Evolutionary conservation across 805 yeast genomes (phyloP).

Genomic region (Teunomyces funiuensis): DNA sequence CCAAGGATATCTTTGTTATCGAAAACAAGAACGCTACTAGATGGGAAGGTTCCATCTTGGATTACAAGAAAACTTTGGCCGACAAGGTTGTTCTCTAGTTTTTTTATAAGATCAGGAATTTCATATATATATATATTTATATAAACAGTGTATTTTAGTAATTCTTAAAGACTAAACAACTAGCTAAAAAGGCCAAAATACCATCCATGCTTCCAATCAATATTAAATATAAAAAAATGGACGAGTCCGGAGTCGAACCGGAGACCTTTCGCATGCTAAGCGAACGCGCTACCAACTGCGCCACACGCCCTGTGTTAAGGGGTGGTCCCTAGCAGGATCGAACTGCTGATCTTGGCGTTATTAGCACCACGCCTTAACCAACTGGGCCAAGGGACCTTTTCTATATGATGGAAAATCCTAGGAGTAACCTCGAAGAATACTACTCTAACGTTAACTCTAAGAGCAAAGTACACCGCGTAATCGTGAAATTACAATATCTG

Average conservation of each 20-base stretch:
- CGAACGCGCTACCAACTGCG: conserved; percentile 84
- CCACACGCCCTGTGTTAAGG: conserved; percentile 59
- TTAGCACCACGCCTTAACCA: conserved; percentile 63
- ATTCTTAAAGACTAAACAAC: neutral
- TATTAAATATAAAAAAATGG: conserved; percentile 43
- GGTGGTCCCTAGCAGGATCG: conserved; percentile 38
- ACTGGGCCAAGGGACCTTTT: conserved; percentile 56
- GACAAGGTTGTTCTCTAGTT: conserved; percentile 70
- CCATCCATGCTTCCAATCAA: too few species aligned
- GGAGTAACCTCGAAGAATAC: too few species aligned
- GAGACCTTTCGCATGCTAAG: conserved; percentile 80
- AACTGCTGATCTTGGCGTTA: conserved; percentile 53
- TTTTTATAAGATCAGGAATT: conserved; percentile 1
- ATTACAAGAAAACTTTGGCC: conserved; percentile 93
- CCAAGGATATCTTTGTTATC: conserved; percentile 95
- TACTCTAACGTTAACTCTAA: too few species aligned
- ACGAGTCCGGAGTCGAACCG: conserved; percentile 78
- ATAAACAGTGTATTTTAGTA: conserved; percentile 1
- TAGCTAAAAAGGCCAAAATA: neutral
- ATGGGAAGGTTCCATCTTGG: conserved; percentile 92
- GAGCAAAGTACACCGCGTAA: too few species aligned
- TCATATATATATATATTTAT: conserved; percentile 3
- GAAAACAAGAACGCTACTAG: conserved; percentile 93
- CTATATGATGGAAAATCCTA: neutral
- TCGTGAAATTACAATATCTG: too few species aligned